These are phyloP conservation scores for Parasarocladium wereldwijsianum DNA, from an alignment of 2,329 filamentous ascomycete species.

Conservation along the genomic window DNA sequence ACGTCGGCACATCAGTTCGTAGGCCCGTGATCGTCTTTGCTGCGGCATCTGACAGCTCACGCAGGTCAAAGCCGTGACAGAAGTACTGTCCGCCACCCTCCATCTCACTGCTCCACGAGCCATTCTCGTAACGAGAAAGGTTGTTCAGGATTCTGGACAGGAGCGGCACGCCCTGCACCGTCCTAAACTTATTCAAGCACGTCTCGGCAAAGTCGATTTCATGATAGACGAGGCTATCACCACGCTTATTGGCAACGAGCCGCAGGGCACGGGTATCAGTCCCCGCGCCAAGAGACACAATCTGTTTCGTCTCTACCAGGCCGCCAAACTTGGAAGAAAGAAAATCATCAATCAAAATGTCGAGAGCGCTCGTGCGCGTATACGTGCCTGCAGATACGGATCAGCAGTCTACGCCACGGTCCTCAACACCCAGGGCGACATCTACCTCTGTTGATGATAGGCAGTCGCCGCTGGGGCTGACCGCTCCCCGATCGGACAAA, in stretches of 20 bases:
- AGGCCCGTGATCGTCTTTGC: constrained; percentile 22
- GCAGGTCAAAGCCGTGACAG: constrained; percentile 56
- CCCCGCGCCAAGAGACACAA: constrained; percentile 84
- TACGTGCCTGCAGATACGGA: constrained; percentile 59
- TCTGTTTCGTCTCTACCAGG: constrained; percentile 42
- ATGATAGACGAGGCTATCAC: constrained; percentile 54
- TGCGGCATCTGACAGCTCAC: constrained; percentile 28
- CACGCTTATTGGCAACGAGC: constrained; percentile 35
- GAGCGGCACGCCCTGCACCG: constrained; percentile 29
- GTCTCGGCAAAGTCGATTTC: constrained; percentile 81
- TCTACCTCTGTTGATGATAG: constrained; percentile 85
- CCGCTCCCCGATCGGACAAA: constrained; percentile 43
- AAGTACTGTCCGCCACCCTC: constrained; percentile 28
- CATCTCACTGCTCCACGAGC: constrained; percentile 28
- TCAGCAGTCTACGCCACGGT: neutral
- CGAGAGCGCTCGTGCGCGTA: constrained; percentile 70
- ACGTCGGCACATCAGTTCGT: constrained; percentile 51
- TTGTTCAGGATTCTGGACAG: constrained; percentile 24
- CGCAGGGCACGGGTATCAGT: constrained; percentile 85
- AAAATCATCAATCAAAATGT: constrained; percentile 61
- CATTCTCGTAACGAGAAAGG: constrained; percentile 13
- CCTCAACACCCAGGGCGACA: neutral
- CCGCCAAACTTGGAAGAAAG: constrained; percentile 22
- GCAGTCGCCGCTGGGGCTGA: constrained; percentile 50
- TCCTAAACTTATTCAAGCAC: constrained; percentile 48